Conservation (phyloP, 768 basidiomycete species). For the Termitomyces sp. region DNA sequence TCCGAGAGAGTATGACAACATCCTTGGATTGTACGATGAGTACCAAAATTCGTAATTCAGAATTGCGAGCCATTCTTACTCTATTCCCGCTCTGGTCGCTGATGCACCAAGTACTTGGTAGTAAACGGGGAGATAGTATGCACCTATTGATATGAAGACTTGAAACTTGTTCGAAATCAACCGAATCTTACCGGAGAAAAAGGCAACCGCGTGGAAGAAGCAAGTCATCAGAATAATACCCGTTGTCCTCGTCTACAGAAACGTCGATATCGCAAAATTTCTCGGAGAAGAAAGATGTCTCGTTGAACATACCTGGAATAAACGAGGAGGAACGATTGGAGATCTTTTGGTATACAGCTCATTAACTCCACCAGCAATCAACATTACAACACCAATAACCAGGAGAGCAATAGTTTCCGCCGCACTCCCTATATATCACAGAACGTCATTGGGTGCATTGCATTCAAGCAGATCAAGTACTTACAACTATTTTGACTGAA, state of each 20-base stretch:
- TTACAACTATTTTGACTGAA: constrained; percentile 61
- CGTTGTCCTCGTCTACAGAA: constrained; percentile 64
- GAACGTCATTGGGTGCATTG: background rate
- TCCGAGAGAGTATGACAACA: constrained; percentile 71
- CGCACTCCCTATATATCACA: constrained; percentile 40
- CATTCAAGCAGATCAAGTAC: constrained; percentile 16
- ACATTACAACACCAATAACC: constrained; percentile 46
- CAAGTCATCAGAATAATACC: constrained; percentile 47
- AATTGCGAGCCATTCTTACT: constrained; percentile 31
- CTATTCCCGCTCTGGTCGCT: constrained; percentile 63
- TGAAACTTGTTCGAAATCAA: background rate
- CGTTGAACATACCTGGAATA: constrained; percentile 51
- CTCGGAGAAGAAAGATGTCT: background rate
- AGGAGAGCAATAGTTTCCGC: constrained; percentile 58
- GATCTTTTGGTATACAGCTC: constrained; percentile 58
- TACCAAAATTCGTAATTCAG: background rate
- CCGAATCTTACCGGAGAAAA: constrained; percentile 42
- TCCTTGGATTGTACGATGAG: constrained; percentile 31
- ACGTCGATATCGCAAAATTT: background rate
- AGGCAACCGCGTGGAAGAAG: constrained; percentile 60
- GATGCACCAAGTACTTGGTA: constrained; percentile 75
- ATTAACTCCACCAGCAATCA: constrained; percentile 48
- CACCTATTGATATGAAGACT: constrained; percentile 23
- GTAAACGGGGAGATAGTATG: constrained; percentile 71
- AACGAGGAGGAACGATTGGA: constrained; percentile 67